Evolutionary conservation across 2,329 filamentous ascomycete genomes (phyloP).

Genomic region (Ascochyta koolunga): DNA sequence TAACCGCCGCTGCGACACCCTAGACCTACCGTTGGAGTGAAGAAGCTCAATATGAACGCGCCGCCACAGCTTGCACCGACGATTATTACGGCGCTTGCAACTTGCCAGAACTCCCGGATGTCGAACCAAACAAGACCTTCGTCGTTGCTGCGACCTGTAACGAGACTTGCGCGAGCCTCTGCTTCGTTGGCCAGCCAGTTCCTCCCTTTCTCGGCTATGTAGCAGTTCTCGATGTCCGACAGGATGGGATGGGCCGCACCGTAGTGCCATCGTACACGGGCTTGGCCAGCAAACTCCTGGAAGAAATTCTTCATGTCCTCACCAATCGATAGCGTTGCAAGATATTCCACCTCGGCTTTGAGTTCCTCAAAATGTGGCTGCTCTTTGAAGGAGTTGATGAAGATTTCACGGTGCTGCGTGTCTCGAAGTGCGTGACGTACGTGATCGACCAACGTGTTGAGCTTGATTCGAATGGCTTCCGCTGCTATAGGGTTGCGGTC

Average conservation of each 20-base stretch:
- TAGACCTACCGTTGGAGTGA: conserved; percentile 55
- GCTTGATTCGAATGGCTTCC: conserved; percentile 47
- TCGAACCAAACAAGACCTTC: conserved; percentile 52
- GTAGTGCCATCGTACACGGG: conserved; percentile 46
- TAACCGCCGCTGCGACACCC: conserved; percentile 53
- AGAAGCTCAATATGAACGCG: conserved; percentile 52
- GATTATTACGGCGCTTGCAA: conserved; percentile 45
- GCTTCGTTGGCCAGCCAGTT: conserved; percentile 48
- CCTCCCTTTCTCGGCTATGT: conserved; percentile 46
- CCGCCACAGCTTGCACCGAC: conserved; percentile 47
- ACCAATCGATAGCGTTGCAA: conserved; percentile 24
- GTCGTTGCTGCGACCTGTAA: conserved; percentile 43
- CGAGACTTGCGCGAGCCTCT: conserved; percentile 43
- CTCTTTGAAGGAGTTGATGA: conserved; percentile 35
- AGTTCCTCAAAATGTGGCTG: conserved; percentile 31
- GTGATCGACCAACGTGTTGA: conserved; percentile 50
- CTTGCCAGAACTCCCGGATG: conserved; percentile 53
- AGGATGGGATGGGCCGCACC: conserved; percentile 53
- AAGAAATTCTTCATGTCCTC: conserved; percentile 46
- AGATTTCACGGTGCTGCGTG: conserved; percentile 31
- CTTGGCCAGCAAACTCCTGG: conserved; percentile 48
- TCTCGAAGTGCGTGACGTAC: conserved; percentile 44
- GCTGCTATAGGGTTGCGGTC: conserved; percentile 55
- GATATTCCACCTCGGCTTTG: conserved; percentile 28
- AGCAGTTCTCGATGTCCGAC: conserved; percentile 50